phyloP scores from a whole-genome alignment of 306 rosid species.

The Adenanthera pavonina region DNA sequence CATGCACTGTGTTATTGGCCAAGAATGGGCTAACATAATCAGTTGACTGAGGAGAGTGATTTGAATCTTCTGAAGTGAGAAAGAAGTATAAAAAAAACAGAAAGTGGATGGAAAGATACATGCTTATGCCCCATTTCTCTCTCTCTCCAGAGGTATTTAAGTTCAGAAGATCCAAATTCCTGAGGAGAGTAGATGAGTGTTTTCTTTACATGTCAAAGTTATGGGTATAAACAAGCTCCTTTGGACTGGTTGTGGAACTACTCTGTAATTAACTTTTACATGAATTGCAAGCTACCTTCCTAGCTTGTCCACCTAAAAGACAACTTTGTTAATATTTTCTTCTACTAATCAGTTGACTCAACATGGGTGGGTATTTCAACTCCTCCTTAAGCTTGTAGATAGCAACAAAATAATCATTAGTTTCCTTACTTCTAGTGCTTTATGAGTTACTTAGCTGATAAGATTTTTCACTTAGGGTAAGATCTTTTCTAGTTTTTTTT shows the following conservation, averaged over 20 bases:
- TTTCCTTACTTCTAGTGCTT: not conserved
- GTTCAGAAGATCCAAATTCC: too few relatives aligned
- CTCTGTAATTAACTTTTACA: not conserved
- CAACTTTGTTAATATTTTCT: not conserved
- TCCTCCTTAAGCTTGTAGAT: not conserved
- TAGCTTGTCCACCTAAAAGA: not conserved
- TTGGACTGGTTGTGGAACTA: not conserved
- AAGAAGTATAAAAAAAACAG: too few relatives aligned
- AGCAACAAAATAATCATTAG: not conserved
- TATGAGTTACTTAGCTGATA: not conserved
- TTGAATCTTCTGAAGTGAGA: not conserved
- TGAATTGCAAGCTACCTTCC: not conserved
- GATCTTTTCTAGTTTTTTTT: not conserved
- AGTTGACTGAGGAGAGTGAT: not conserved
- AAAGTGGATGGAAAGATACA: too few relatives aligned
- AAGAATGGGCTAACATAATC: slow-evolving; percentile 14
- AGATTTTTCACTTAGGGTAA: not conserved
- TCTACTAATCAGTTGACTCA: not conserved
- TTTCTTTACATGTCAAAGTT: not conserved
- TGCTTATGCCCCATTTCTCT: too few relatives aligned
- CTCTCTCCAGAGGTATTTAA: too few relatives aligned
- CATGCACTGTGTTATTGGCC: not conserved
- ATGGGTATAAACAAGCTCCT: not conserved
- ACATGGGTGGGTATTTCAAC: not conserved
- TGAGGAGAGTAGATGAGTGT: not conserved